Base-by-base conservation (phyloP, 805 yeast genomes). In the Cyberlindnera xylosilytica region DNA sequence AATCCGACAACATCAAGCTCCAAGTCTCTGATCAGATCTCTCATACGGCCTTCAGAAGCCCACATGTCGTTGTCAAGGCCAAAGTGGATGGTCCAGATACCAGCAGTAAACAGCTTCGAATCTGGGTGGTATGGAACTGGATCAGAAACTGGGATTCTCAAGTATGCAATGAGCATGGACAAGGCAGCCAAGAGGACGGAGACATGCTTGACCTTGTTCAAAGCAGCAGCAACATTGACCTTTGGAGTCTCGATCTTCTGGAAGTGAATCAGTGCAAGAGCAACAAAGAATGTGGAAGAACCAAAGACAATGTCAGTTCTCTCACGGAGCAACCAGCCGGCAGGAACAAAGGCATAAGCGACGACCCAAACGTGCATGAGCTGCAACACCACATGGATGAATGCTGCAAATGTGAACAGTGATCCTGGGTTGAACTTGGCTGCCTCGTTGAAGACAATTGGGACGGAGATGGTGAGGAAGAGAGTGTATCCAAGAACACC, bases 41-140 rank as follows among this genome's bases (percentile, higher is more conserved):
- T 70, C 96, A 93, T 91, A 51, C 97, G 77, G 33, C 78, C 81
- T 65, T 93, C 97, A 50, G 89, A 79, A 0, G 95, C 91, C 99
- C 99, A 93, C 93, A 93, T 84, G 60, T 89, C 96, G 63, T 93
- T 93, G 62, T 93, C 99, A 38, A 93, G 73, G 19, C 97, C 99
- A 61, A 93, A 93, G 67, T 93, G 99, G 50, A 93, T 83, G 18
- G 98, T 91, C 99, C 99, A 93, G 47, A 93, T 90, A 61, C 98
- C 99, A 3, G 97, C 90, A 1, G 97, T 89, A 54, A 93, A 76
- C 4, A 87, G 62, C 52, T 81, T 76, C 3, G 87, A 73, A 7
- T 73, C 75, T 12, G 88, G 81, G 54, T 81, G 84, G 53, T 77
- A 74, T 10, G 93, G 89, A 41, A 63, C 62, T 12, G 90, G 89